These are phyloP conservation scores for Boletus smithii DNA, from an alignment of 1,284 basidiomycete species.

Conservation along the genomic window DNA sequence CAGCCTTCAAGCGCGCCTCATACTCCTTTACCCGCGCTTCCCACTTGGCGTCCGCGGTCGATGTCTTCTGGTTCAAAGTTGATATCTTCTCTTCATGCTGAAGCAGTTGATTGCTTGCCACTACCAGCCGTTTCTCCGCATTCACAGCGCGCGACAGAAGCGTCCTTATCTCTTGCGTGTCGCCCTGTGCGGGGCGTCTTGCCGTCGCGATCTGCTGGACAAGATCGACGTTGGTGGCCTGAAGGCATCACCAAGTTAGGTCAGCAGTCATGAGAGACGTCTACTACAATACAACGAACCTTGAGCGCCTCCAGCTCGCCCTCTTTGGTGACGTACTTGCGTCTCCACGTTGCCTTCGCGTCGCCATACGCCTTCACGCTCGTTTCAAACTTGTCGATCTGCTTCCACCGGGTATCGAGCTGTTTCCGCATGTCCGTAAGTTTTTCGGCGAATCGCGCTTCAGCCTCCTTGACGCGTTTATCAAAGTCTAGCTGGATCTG, in stretches of 20 bases:
- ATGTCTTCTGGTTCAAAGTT: conserved; percentile 65
- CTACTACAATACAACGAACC: conserved; percentile 40
- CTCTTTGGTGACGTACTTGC: conserved; percentile 79
- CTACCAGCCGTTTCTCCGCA: conserved; percentile 79
- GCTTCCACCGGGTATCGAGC: conserved; percentile 85
- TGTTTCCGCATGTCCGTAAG: conserved; percentile 81
- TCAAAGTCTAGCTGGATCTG: conserved; percentile 87
- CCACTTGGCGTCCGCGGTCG: conserved; percentile 80
- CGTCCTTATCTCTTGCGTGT: conserved; percentile 70
- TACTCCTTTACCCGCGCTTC: conserved; percentile 91
- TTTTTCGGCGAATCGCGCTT: conserved; percentile 69
- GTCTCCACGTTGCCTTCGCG: conserved; percentile 82
- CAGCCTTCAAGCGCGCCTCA: conserved; percentile 76
- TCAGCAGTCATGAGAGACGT: background rate
- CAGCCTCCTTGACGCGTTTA: conserved; percentile 78
- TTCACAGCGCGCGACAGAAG: conserved; percentile 71
- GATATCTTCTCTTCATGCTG: conserved; percentile 82
- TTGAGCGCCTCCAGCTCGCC: conserved; percentile 85
- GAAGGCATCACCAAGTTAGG: background rate
- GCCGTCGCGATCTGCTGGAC: conserved; percentile 67
- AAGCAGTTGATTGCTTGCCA: conserved; percentile 79
- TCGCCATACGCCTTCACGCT: conserved; percentile 84
- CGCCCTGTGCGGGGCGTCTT: conserved; percentile 62
- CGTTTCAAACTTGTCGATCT: conserved; percentile 90
- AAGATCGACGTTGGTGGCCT: conserved; percentile 78